A percentile compares a stretch with the other conserved stretches of the same genome.
Conservation (phyloP, 331 rosid species). For the Pyracantha coccinea region DNA sequence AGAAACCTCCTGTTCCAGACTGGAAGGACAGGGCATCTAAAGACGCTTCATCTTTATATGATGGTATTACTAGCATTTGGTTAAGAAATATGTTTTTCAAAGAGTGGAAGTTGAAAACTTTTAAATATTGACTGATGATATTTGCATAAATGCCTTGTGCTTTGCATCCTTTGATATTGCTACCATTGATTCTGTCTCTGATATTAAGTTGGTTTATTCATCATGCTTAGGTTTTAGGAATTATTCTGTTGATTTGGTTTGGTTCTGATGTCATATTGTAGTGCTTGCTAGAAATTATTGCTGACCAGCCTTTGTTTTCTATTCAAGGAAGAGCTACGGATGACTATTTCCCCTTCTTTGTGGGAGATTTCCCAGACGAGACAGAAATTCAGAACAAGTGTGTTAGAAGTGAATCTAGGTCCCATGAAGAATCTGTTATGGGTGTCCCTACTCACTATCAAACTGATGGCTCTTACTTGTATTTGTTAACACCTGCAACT, state of each 20-base stretch:
- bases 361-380: slow-evolving; percentile 25
- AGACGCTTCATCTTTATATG: slow-evolving; percentile 9
- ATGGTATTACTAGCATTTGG: not conserved
- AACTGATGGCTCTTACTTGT: slow-evolving; percentile 71
- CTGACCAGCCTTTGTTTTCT: slow-evolving; percentile 21
- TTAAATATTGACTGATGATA: not conserved
- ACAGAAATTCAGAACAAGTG: slow-evolving; percentile 20
- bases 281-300: slow-evolving; percentile 18
- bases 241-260: not conserved
- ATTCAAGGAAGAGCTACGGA: slow-evolving; percentile 44
- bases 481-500: slow-evolving; percentile 53
- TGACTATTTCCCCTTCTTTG: slow-evolving; percentile 52
- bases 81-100: not conserved
- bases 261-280: not conserved
- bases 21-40: slow-evolving; percentile 24
- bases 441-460: slow-evolving; percentile 56
- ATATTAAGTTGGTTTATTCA: not conserved
- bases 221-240: not conserved
- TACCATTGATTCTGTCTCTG: not conserved
- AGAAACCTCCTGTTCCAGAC: slow-evolving; percentile 30
- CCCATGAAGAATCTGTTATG: slow-evolving; percentile 28
- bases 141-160: not conserved
- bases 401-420: slow-evolving; percentile 17
- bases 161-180: not conserved
- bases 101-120: not conserved